phyloP scores from a whole-genome alignment of 2,329 filamentous ascomycete species.

The Arthrobotrys iridis region DNA sequence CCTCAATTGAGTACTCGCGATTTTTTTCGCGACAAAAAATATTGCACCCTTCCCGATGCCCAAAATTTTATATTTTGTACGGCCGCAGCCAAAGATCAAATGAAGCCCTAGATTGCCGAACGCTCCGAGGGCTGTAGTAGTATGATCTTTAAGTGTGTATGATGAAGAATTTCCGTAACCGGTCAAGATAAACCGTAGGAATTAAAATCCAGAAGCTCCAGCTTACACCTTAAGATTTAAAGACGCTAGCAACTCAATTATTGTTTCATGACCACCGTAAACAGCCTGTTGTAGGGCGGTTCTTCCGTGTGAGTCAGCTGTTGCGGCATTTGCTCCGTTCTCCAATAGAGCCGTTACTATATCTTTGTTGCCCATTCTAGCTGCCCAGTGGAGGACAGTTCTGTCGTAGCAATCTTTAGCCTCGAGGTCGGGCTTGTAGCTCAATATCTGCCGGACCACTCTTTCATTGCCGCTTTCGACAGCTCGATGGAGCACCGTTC shows the following conservation, averaged over 20 bases:
- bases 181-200: no score
- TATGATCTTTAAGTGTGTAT: no score
- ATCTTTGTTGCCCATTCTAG: conserved; percentile 24
- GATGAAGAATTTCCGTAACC: no score
- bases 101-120: no score
- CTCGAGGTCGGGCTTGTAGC: conserved; percentile 54
- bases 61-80: no score
- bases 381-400: conserved; percentile 29
- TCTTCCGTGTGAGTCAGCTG: conserved; percentile 22
- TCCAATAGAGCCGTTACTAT: conserved; percentile 51
- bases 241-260: conserved; percentile 53
- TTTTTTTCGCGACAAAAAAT: no score
- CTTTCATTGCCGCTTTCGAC: conserved; percentile 41
- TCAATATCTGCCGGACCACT: conserved; percentile 24
- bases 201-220: background rate
- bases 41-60: no score
- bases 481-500: conserved; percentile 35
- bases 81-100: no score
- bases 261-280: conserved; percentile 52
- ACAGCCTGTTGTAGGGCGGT: conserved; percentile 53
- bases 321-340: conserved; percentile 8
- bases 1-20: no score
- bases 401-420: conserved; percentile 36
- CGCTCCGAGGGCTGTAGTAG: no score
- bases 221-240: background rate